These are phyloP conservation scores for Fallopia convolvulus DNA, from an alignment of 148 eudicot species.

Conservation along the genomic window DNA sequence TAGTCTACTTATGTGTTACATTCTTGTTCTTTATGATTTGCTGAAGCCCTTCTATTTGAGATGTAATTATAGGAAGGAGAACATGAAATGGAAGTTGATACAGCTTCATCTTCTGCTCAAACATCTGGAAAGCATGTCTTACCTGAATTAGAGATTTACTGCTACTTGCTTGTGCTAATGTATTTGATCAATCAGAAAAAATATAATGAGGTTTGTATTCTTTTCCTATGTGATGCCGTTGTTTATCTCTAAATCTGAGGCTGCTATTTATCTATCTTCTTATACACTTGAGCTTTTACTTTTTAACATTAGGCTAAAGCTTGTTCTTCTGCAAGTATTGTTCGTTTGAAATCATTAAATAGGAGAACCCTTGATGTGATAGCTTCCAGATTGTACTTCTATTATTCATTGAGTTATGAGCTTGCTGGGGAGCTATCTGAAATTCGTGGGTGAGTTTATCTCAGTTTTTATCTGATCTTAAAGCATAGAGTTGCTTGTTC, in stretches of 20 bases:
- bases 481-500: not conserved
- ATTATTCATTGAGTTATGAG: constrained; percentile 80
- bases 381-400: constrained; percentile 78
- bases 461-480: not conserved
- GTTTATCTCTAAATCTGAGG: not conserved
- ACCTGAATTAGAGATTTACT: constrained; percentile 83
- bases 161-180: constrained; percentile 76
- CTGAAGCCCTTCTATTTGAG: not conserved
- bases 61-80: constrained; percentile 48
- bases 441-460: constrained; percentile 67
- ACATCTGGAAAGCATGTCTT: constrained; percentile 56
- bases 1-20: not conserved
- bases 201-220: constrained; percentile 52
- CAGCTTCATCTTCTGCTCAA: constrained; percentile 62
- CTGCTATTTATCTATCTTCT: not conserved
- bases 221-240: not conserved
- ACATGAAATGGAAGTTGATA: constrained; percentile 87
- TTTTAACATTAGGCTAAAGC: constrained; percentile 57
- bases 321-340: constrained; percentile 83
- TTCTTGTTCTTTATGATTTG: not conserved
- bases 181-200: constrained; percentile 73
- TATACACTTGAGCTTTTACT: constrained; percentile 9
- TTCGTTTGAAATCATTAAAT: constrained; percentile 69
- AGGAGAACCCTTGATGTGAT: constrained; percentile 79
- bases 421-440: constrained; percentile 79